A percentile compares a stretch with the other conserved stretches of the same genome.
Evolutionary conservation across 306 rosid genomes (phyloP).

Genomic region (Citrullus colocynthis): DNA sequence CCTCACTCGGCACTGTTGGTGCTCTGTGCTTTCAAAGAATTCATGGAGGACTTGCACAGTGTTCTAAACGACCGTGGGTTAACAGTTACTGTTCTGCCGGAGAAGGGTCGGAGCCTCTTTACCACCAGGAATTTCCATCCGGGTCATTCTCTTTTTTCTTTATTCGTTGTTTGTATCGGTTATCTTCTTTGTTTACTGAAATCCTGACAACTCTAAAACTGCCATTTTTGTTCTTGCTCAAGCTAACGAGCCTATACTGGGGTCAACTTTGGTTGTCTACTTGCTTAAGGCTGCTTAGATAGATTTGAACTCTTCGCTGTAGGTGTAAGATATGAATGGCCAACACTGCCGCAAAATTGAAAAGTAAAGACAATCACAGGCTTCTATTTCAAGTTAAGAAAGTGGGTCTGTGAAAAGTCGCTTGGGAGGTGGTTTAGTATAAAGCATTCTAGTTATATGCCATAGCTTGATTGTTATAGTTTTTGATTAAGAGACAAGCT

Average conservation of each 20-base stretch:
- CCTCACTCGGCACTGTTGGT: neutral
- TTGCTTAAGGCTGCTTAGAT: neutral
- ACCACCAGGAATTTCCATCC: conserved; percentile 47
- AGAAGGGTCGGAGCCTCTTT: conserved; percentile 67
- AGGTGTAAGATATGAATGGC: neutral
- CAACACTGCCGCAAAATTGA: neutral
- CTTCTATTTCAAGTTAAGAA: neutral
- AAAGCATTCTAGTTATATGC: neutral
- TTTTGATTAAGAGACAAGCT: neutral
- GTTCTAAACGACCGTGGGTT: conserved; percentile 22
- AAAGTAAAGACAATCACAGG: neutral
- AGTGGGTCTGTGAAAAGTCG: neutral
- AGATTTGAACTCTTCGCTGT: neutral
- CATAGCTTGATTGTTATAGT: neutral
- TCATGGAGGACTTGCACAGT: conserved; percentile 57
- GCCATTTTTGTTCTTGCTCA: neutral
- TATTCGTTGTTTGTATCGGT: neutral
- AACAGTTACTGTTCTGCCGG: conserved; percentile 32
- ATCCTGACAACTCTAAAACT: neutral
- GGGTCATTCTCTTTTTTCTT: conserved; percentile 23
- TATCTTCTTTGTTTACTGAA: neutral
- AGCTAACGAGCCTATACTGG: neutral
- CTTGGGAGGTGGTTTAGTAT: neutral
- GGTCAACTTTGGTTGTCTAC: neutral
- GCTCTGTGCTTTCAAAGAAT: neutral